phyloP scores from a whole-genome alignment of 148 eudicot genomes.

The Euryodendron excelsum region DNA sequence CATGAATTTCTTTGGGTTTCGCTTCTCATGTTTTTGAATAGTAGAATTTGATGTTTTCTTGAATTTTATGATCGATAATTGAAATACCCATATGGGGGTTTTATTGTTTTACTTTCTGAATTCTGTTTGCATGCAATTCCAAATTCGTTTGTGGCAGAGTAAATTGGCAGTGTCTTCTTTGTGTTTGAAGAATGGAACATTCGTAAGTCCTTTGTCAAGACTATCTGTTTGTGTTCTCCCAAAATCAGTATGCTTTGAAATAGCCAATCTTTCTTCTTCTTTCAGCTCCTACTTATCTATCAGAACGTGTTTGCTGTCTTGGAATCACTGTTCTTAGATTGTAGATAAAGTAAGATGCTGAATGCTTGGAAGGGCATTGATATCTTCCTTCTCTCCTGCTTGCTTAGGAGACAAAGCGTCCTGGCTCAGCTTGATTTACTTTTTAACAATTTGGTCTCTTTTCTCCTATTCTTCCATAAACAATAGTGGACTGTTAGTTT shows the following conservation, averaged over 20 bases:
- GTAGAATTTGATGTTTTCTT: conserved; percentile 4
- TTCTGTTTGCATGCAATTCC: not conserved
- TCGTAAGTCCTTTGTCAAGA: not conserved
- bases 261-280: not conserved
- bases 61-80: not conserved
- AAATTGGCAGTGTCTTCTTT: not conserved
- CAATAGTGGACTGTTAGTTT: not conserved
- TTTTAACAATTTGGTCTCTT: not conserved
- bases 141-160: not conserved
- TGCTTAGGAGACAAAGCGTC: not conserved
- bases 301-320: not conserved
- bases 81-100: not conserved
- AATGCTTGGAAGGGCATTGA: not conserved
- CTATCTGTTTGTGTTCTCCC: not conserved
- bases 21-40: conserved; percentile 12
- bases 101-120: not conserved
- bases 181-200: not conserved
- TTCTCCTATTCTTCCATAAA: not conserved
- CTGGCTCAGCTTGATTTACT: not conserved
- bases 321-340: not conserved
- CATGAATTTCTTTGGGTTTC: conserved; percentile 2
- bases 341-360: not conserved
- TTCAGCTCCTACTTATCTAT: not conserved
- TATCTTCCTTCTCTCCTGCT: not conserved
- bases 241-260: not conserved